Percentiles rank a stretch among this genome's conserved stretches.
These are phyloP conservation scores for Thinopyrum obtusiflorum DNA, from an alignment of 202 grass and related monocot species.

Conservation along the genomic window DNA sequence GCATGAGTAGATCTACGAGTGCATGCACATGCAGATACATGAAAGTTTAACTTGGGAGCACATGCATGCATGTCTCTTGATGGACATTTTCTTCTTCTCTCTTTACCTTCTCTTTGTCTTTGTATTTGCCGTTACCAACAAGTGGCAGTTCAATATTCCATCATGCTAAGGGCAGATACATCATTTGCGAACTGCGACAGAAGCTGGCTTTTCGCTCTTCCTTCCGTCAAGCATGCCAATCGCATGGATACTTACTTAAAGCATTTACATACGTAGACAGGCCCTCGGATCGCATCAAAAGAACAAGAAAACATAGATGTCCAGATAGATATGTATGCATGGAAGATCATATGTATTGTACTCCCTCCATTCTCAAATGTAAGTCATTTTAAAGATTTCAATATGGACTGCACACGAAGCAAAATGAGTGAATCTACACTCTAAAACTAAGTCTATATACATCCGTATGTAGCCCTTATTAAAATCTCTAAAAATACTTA, in stretches of 20 bases:
- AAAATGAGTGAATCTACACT: no score
- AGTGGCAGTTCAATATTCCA: background rate
- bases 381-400: no score
- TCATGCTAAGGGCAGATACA: background rate
- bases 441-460: no score
- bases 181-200: background rate
- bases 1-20: no score
- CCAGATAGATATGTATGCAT: background rate
- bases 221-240: background rate
- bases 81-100: background rate
- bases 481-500: no score
- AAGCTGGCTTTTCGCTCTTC: background rate
- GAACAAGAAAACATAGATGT: background rate
- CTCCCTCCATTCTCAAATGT: no score
- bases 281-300: background rate
- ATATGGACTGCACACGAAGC: no score
- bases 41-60: background rate
- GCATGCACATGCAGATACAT: background rate
- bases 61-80: background rate
- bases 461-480: no score
- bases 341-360: background rate
- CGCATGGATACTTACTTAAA: background rate
- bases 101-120: background rate
- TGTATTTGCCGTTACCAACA: no score
- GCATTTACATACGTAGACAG: background rate